These are phyloP conservation scores for Neofusicoccum umdonicola DNA, from an alignment of 2,329 filamentous ascomycete species.

Conservation along the genomic window DNA sequence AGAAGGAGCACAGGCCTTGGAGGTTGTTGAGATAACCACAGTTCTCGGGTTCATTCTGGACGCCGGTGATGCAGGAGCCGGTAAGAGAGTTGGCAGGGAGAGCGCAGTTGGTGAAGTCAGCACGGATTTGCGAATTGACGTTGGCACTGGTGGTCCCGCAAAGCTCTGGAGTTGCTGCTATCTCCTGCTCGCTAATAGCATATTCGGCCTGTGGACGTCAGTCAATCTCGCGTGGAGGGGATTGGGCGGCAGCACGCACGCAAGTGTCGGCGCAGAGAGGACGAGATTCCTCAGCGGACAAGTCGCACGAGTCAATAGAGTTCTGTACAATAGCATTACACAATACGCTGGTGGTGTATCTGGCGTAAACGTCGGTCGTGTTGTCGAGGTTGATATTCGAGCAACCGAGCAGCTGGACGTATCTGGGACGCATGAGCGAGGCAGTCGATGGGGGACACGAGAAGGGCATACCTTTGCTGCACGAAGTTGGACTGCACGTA, in stretches of 20 bases:
- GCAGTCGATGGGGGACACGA: conserved; percentile 11
- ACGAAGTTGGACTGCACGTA: conserved; percentile 77
- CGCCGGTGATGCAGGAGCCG: conserved; percentile 70
- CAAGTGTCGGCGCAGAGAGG: conserved; percentile 90
- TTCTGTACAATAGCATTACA: conserved; percentile 95
- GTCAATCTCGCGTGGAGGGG: not conserved
- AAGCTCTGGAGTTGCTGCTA: conserved; percentile 69
- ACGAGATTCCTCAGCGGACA: conserved; percentile 62
- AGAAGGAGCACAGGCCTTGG: conserved; percentile 81
- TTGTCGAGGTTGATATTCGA: conserved; percentile 72
- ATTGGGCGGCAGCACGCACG: conserved; percentile 50
- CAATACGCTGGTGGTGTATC: conserved; percentile 86
- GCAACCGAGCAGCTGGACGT: conserved; percentile 78
- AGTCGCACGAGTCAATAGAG: conserved; percentile 67
- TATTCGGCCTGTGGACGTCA: conserved; percentile 62
- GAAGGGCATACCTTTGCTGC: conserved; percentile 65
- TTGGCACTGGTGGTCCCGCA: conserved; percentile 67
- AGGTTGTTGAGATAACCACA: conserved; percentile 78
- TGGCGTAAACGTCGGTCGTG: conserved; percentile 79
- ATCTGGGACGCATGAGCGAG: conserved; percentile 55
- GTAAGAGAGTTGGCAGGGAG: conserved; percentile 77
- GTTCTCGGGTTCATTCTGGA: conserved; percentile 77
- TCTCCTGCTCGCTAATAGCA: conserved; percentile 83
- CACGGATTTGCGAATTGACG: conserved; percentile 74
- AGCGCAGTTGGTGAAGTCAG: conserved; percentile 89